Evolutionary conservation across 2,329 filamentous ascomycete genomes (phyloP).

Genomic region (Trichocomaceae sp.): DNA sequence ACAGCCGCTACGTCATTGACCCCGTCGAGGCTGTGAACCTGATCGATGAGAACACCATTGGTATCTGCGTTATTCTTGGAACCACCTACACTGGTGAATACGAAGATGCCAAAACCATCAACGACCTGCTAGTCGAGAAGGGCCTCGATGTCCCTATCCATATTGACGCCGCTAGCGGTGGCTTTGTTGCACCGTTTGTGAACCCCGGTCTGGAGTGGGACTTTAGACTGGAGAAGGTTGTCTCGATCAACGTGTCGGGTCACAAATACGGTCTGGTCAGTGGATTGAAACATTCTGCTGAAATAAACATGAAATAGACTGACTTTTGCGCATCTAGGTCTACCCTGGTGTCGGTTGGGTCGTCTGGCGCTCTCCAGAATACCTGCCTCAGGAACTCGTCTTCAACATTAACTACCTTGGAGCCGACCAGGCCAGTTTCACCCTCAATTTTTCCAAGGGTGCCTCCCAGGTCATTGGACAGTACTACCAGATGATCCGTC

Average conservation of each 20-base stretch:
- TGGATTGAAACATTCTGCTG: background rate
- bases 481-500: constrained; percentile 93
- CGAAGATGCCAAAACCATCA: constrained; percentile 86
- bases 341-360: constrained; percentile 95
- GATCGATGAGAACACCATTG: constrained; percentile 69
- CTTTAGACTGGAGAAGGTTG: constrained; percentile 79
- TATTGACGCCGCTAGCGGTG: constrained; percentile 85
- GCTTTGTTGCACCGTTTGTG: constrained; percentile 89
- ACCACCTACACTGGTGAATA: constrained; percentile 96
- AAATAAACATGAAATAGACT: background rate
- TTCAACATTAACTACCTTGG: constrained; percentile 99
- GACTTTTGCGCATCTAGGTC: constrained; percentile 36
- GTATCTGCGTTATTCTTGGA: constrained; percentile 84
- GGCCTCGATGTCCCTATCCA: constrained; percentile 80
- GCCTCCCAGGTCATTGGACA: constrained; percentile 92
- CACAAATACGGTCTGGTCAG: constrained; percentile 68
- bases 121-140: constrained; percentile 71
- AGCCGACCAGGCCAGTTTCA: constrained; percentile 91
- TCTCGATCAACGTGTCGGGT: constrained; percentile 89
- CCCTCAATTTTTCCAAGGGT: constrained; percentile 94
- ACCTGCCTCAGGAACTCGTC: constrained; percentile 80
- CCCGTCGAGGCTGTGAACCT: constrained; percentile 56
- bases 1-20: constrained; percentile 57
- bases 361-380: constrained; percentile 77
- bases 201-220: constrained; percentile 82